phyloP scores from a whole-genome alignment of 2,329 filamentous ascomycete genomes.

The Coleophoma eucalyptorum region DNA sequence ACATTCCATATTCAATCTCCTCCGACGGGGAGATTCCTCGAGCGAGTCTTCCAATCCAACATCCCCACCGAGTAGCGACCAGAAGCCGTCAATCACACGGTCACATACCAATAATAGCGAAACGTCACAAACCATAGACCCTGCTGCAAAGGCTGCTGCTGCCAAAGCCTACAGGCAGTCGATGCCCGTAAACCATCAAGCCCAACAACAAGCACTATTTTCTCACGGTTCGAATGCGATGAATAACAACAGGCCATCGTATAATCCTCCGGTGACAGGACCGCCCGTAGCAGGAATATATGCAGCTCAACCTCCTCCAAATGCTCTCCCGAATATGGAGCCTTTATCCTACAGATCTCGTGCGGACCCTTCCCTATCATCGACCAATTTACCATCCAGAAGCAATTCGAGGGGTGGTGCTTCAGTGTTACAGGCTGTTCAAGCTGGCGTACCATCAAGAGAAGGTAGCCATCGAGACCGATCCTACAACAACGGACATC shows the following conservation, averaged over 20 bases:
- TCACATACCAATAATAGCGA: conserved; percentile 26
- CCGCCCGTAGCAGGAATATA: conserved; percentile 45
- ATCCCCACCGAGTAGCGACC: conserved; percentile 15
- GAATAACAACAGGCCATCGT: conserved; percentile 30
- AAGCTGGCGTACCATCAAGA: conserved; percentile 58
- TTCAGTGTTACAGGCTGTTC: conserved; percentile 54
- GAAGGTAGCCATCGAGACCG: conserved; percentile 68
- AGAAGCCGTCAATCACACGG: conserved; percentile 9
- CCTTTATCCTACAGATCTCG: conserved; percentile 48
- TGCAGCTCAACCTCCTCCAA: conserved; percentile 32
- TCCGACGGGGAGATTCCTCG: conserved; percentile 23
- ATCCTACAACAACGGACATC: conserved; percentile 59
- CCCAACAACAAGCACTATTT: conserved; percentile 35
- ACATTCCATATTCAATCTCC: conserved; percentile 30
- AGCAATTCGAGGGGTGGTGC: conserved; percentile 61
- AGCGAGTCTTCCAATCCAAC: conserved; percentile 14
- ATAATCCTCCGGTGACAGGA: conserved; percentile 27
- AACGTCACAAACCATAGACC: conserved; percentile 18
- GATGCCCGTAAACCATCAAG: conserved; percentile 37
- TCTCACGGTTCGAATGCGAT: conserved; percentile 38
- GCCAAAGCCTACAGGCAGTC: conserved; percentile 36
- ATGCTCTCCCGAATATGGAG: conserved; percentile 32
- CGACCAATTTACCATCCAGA: conserved; percentile 48
- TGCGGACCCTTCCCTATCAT: conserved; percentile 55
- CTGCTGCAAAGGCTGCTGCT: conserved; percentile 18